Base-by-base conservation (phyloP, 805 yeast species). In the Schizosaccharomyces lindneri region DNA sequence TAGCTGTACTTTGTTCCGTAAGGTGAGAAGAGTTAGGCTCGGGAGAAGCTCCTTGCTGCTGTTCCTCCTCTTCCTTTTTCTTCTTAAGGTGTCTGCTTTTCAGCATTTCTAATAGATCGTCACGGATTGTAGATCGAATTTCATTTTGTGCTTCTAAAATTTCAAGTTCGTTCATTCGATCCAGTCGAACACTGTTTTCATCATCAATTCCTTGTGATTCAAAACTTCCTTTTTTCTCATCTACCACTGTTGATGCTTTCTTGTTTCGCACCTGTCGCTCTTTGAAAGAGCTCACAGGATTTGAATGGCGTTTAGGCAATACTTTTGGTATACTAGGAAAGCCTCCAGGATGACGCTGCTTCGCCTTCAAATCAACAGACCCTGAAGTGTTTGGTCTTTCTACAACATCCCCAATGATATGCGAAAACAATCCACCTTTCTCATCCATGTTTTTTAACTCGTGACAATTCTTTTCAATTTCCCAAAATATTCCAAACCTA, bases 151-250 rank as follows among this genome's bases (percentile, higher is more conserved):
- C 67, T 15, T 60, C 64, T 39, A 32, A 63, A 43, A 65, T 65
- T 61, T 65, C 66, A 6, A 60, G 61, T 4, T 62, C 41, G 24
- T 63, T 21, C 67, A 65, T 65, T 3, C n/a, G 36, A 31, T 64
- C 64, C 2, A 65, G 62, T 11, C 64, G 62, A 29, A 46, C 64
- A 9, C 55, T 55, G 43, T 65, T 65, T 55, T 65, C 67, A n/a
- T 59, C 63, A 48, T 59, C 55, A 24, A 65, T 65, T 13, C 48
- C 61, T 43, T 43, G 43, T 4, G 21, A 9, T 3, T 57, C 60
- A n/a, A 13, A 46, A 4, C 17, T 15, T 17, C 51, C 51, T 46
- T 17, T 46, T 46, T 24, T 4, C n/a, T 46, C 51, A 3, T 19
- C 21, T 19, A 7, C 11, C 11, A 7, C 9, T 24, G 51, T 9